Conservation (phyloP, 345 rosid genomes). For the Geranium rotundifolium region DNA sequence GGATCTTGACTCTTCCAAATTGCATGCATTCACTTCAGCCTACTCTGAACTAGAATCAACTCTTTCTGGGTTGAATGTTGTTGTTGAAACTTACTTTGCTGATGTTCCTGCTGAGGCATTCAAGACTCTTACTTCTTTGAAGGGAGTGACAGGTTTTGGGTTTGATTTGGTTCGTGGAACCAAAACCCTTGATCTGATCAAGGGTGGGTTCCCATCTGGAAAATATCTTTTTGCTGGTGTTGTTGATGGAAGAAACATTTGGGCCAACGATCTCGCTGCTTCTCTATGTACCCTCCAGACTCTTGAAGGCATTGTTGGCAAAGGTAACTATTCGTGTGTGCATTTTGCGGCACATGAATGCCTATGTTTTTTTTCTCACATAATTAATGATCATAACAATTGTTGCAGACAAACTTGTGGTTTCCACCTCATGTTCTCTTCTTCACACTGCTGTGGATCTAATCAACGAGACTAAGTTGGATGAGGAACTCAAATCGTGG, state of each 20-base stretch:
- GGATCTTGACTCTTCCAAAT: constrained; percentile 84
- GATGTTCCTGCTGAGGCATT: constrained; percentile 75
- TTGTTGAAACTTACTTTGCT: constrained; percentile 89
- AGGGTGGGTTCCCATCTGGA: constrained; percentile 66
- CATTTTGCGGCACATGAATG: not conserved
- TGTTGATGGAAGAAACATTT: constrained; percentile 95
- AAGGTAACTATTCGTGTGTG: constrained; percentile 31
- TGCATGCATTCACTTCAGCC: constrained; percentile 72
- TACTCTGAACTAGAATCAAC: constrained; percentile 68
- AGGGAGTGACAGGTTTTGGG: constrained; percentile 75
- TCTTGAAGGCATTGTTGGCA: constrained; percentile 74
- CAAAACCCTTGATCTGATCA: constrained; percentile 71
- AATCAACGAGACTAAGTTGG: constrained; percentile 76
- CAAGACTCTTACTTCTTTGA: constrained; percentile 72
- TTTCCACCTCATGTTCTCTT: constrained; percentile 93
- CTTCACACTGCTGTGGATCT: constrained; percentile 96
- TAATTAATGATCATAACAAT: no score
- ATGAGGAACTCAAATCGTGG: constrained; percentile 86
- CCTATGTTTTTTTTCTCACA: no score
- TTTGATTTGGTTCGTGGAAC: constrained; percentile 88
- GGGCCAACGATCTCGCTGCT: constrained; percentile 93
- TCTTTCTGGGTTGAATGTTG: constrained; percentile 72
- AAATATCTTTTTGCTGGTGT: constrained; percentile 91
- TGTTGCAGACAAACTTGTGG: constrained; percentile 75
- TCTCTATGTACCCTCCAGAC: constrained; percentile 46